These are phyloP conservation scores for Kwoniella sp. DNA, from an alignment of 768 basidiomycete species.

Conservation along the genomic window DNA sequence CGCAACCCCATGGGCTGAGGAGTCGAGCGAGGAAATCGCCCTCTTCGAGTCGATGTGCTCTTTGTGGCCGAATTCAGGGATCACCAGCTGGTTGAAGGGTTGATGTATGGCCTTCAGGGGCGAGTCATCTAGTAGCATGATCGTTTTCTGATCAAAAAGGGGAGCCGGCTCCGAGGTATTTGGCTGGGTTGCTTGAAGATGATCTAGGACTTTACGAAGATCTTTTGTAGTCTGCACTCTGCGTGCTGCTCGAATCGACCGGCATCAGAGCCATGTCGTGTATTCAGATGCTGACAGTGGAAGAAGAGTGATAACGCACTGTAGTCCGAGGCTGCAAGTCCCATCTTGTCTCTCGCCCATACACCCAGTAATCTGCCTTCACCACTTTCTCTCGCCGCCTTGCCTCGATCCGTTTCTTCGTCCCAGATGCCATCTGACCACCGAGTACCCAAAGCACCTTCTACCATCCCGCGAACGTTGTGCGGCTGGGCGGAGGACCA, in stretches of 20 bases:
- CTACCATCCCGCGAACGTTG: slow-evolving; percentile 51
- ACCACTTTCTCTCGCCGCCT: slow-evolving; percentile 20
- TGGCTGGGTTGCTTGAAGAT: slow-evolving; percentile 15
- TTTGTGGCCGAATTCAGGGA: slow-evolving; percentile 46
- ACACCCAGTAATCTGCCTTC: slow-evolving; percentile 52
- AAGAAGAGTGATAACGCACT: slow-evolving; percentile 30
- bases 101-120: slow-evolving; percentile 50
- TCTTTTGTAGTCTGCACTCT: slow-evolving; percentile 55
- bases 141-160: slow-evolving; percentile 33
- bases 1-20: not conserved
- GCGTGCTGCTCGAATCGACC: slow-evolving; percentile 6
- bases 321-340: slow-evolving; percentile 40
- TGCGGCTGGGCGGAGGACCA: slow-evolving; percentile 54
- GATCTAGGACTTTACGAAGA: slow-evolving; percentile 42
- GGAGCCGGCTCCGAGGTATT: not conserved
- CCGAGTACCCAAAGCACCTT: slow-evolving; percentile 38
- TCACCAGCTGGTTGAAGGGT: slow-evolving; percentile 54
- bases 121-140: slow-evolving; percentile 52
- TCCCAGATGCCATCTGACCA: slow-evolving; percentile 43
- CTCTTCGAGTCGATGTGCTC: slow-evolving; percentile 20
- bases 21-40: not conserved
- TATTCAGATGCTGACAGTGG: not conserved
- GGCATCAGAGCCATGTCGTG: slow-evolving; percentile 6
- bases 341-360: slow-evolving; percentile 53
- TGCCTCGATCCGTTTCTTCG: slow-evolving; percentile 13